Base-by-base conservation (phyloP, 2,329 filamentous ascomycete species). In the Mollisia scopiformis region DNA sequence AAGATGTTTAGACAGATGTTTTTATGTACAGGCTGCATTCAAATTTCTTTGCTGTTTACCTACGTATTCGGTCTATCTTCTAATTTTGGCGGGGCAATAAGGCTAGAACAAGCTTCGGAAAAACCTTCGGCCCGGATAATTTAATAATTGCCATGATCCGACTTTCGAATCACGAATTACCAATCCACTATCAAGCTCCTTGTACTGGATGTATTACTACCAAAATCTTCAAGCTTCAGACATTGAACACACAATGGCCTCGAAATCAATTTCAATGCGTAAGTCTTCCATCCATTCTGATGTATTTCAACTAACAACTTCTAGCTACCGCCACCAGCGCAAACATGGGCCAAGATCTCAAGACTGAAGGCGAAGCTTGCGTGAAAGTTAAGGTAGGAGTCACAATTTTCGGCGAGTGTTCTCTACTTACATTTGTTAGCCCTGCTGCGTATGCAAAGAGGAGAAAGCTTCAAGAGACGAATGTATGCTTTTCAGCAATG, bases 401-500 rank as follows among this genome's bases (percentile, higher is more conserved):
- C 19, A 50, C 35, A 27, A 11, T 19, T 31, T 11, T 39, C 21
- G 28, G 11, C 23, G 21, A 25, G 30, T 23, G 13, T 3, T 35
- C 47, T n/a, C 13, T 43, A 39, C 16, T 33, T 46, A 31, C 35
- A 13, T 25, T 39, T 19, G 19, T 62, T 72, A 97, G 92, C 94
- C 94, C 46, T 98, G 95, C 85, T 98, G 95, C 75, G 95, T 98
- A 30, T 99, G 95, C 86, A 97, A 93, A 75, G 87, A 95, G 47
- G 93, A 99, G 77, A 99, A 99, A 78, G 83, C 91, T 39, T 85
- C 85, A 69, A 92, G 95, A 66, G 95, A 99, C 80, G 93, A 99
- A 79, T 99, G 95, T 83, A 98, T 99, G 94, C 90, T 99, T 59
- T 97, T 98, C 81, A 96, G 92, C 58, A 93, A 86, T 65, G 84